Base-by-base conservation (phyloP, 495 filamentous ascomycete genomes). In the Trichoderma asperelloides region DNA sequence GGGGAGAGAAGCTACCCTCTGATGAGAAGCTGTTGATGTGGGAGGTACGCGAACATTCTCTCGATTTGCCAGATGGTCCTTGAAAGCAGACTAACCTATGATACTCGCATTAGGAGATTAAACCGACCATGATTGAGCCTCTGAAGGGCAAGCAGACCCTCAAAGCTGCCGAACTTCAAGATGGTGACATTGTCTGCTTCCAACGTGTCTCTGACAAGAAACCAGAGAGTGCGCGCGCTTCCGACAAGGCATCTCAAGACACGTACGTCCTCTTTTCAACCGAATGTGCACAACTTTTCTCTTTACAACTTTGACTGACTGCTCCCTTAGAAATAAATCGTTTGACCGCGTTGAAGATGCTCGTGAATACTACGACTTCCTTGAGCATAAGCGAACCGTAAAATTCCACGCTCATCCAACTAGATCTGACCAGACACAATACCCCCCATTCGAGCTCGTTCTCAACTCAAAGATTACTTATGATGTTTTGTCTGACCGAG, bases 121-220 rank as follows among this genome's bases (percentile, higher is more conserved):
- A 97, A 75, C 91, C 93, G 45, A 88, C 85, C 63, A 98, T 98
- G 93, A 96, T 99, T 71, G 95, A 99, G 70, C 80, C 85, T 15
- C 91, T 98, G 83, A 97, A 97, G 74, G 87, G 88, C 0, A 98
- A 96, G 75, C 85, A 91, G 71, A 89, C 92, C 0, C 85, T 99
- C 67, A 88, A 90, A 62, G 87, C 91, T 65, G 92, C 94, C 2
- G 95, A 99, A 75, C 91, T 99, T 51, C 94, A 97, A 72, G 93
- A 98, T 73, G 95, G 95, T 49, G 95, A 99, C 74, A 97, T 99
- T 71, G 86, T 99, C 39, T 96, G 93, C 70, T 97, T 98, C 79
- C 94, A 97, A 76, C 84, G 83, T 67, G 72, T 81, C 16, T 74
- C 87, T 9, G 81, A 84, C 66, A 71, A 73, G 16, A 84, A 80